A percentile compares a stretch with the other conserved stretches of the same genome.
Conservation (phyloP, 2,329 filamentous ascomycete species). For the Ceratocystis diversiconidia region DNA sequence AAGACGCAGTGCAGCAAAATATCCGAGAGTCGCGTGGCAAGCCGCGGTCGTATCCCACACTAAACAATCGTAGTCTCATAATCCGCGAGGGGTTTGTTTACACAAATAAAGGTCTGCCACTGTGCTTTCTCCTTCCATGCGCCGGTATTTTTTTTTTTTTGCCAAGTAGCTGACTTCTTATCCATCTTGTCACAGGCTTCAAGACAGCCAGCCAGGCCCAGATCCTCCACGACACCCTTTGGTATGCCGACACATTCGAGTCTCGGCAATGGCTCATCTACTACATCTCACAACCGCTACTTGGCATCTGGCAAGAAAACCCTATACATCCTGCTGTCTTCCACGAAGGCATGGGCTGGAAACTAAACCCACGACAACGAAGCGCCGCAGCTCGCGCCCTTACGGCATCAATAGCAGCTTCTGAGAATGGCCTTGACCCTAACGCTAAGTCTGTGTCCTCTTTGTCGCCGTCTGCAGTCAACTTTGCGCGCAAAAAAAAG, state of each 20-base stretch:
- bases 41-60: slow-evolving; percentile 82
- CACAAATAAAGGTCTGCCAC: slow-evolving; percentile 72
- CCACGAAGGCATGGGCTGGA: slow-evolving; percentile 31
- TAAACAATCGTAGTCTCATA: slow-evolving; percentile 85
- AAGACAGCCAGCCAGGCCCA: slow-evolving; percentile 82
- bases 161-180: not conserved
- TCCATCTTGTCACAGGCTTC: slow-evolving; percentile 49
- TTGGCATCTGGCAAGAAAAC: slow-evolving; percentile 67
- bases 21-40: slow-evolving; percentile 80
- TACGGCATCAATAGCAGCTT: slow-evolving; percentile 9
- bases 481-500: slow-evolving; percentile 55
- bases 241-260: slow-evolving; percentile 80
- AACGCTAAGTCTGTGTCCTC: not conserved
- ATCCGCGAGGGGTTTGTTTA: slow-evolving; percentile 88
- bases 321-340: slow-evolving; percentile 54
- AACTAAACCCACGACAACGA: slow-evolving; percentile 21
- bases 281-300: slow-evolving; percentile 79
- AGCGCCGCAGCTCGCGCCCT: slow-evolving; percentile 9
- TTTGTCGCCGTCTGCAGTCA: slow-evolving; percentile 22
- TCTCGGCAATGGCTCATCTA: slow-evolving; percentile 91
- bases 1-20: slow-evolving; percentile 34
- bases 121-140: not conserved
- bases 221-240: slow-evolving; percentile 67
- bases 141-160: not conserved
- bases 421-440: slow-evolving; percentile 24